Conservation (phyloP, 1,284 basidiomycete species). For the Austroboletus olivaceoglutinosus region DNA sequence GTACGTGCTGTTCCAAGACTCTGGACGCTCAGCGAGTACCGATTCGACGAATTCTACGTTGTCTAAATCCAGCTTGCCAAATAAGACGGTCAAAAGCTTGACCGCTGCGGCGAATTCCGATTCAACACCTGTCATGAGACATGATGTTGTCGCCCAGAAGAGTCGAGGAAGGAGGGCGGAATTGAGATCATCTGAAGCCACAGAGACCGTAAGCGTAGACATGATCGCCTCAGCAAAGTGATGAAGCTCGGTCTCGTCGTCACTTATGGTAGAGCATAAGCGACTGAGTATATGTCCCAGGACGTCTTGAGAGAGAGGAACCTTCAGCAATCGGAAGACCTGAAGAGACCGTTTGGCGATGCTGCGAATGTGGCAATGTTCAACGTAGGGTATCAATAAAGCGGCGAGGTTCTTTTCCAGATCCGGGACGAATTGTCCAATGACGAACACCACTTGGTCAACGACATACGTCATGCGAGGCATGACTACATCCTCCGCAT, state of each 20-base stretch:
- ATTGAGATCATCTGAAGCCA: constrained; percentile 57
- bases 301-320: constrained; percentile 68
- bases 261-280: constrained; percentile 82
- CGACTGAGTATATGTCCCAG: constrained; percentile 81
- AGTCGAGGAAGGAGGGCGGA: constrained; percentile 72
- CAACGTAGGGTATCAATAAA: constrained; percentile 82
- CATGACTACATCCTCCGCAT: constrained; percentile 50
- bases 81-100: constrained; percentile 64
- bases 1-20: constrained; percentile 68
- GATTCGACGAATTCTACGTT: constrained; percentile 62
- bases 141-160: constrained; percentile 86
- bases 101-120: constrained; percentile 75
- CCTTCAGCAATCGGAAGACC: constrained; percentile 83
- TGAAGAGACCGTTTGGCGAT: constrained; percentile 90
- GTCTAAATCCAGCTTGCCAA: constrained; percentile 75
- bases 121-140: constrained; percentile 82
- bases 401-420: constrained; percentile 80
- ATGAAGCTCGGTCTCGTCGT: constrained; percentile 68
- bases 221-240: constrained; percentile 85
- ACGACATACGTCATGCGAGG: constrained; percentile 72
- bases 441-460: constrained; percentile 62
- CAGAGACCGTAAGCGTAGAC: constrained; percentile 71
- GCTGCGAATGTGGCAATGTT: constrained; percentile 81
- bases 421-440: constrained; percentile 67
- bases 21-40: constrained; percentile 67